Percentiles rank a stretch among this genome's conserved stretches.
These are phyloP conservation scores for Yamadazyma sp. DNA, from an alignment of 1,139 yeast species.

Conservation along the genomic window DNA sequence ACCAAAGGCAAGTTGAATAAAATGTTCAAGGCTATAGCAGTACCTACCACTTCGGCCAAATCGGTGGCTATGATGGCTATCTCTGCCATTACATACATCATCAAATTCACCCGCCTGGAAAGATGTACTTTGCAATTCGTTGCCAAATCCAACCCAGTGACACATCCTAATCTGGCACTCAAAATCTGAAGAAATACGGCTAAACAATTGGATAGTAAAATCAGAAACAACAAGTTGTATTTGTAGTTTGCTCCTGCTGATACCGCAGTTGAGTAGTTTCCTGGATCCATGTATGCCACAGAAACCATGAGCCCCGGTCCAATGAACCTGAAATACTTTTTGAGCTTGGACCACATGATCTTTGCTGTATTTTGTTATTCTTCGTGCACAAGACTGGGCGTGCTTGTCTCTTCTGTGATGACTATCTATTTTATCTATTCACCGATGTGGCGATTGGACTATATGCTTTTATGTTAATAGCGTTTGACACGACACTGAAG, in stretches of 20 bases:
- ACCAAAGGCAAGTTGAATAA: conserved; percentile 74
- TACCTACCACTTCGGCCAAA: conserved; percentile 90
- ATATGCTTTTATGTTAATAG: too few species aligned
- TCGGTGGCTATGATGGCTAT: conserved; percentile 91
- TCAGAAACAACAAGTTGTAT: conserved; percentile 77
- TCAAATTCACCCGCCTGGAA: conserved; percentile 58
- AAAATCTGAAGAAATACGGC: conserved; percentile 85
- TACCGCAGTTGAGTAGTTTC: conserved; percentile 93
- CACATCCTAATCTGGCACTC: conserved; percentile 84
- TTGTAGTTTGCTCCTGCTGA: conserved; percentile 89
- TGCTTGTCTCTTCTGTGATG: too few species aligned
- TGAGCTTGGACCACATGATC: conserved; percentile 17
- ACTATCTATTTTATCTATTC: too few species aligned
- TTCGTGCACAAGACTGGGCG: not conserved
- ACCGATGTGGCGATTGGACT: too few species aligned
- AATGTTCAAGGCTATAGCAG: conserved; percentile 86
- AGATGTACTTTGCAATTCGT: conserved; percentile 80
- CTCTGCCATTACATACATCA: conserved; percentile 75
- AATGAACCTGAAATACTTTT: conserved; percentile 63
- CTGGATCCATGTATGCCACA: conserved; percentile 97
- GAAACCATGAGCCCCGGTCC: conserved; percentile 96
- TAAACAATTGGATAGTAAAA: conserved; percentile 77
- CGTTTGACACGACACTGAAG: too few species aligned
- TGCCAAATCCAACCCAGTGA: conserved; percentile 88
- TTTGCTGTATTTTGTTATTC: not conserved